Evolutionary conservation across 2,329 filamentous ascomycete genomes (phyloP), one percentile per base, ranked within the genome.

Genomic region (Akanthomyces dipterigenus): DNA sequence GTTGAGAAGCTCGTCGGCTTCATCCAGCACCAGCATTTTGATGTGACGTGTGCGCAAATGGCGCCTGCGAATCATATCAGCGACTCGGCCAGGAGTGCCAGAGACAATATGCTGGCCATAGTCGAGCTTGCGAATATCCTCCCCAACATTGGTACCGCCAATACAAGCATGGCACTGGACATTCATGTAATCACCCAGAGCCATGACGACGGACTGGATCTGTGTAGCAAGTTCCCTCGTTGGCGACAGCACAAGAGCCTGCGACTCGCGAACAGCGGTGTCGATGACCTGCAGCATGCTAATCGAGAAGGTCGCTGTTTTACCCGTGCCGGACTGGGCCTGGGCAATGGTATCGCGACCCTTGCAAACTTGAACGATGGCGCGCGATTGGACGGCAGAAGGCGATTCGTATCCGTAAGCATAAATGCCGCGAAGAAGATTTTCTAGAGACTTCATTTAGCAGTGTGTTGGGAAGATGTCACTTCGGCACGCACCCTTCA

Each of bases 151-250:
- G 67, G 95, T 99, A 63, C 95, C 95, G 67, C 95, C 95, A 70
- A 99, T 98, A 77, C 95, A 99, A 63, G 95, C 93, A 71, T 99
- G 95, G 78, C 95, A 99, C 77, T 99, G 93, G 3, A 99, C 91
- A 73, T 97, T 97, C 95, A 99, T 98, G 82, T 97, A 99, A 77
- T 99, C 95, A 67, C 95, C 95, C n/a, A 99, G 85, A n/a, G 95
- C 95, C 87, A 98, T 96, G 68, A 99, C 90, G 63, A 99, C 95
- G 40, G 91, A 96, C 78, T 99, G 95, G 66, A 99, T 99, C 78
- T 99, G 95, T 31, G 93, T 97, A 50, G 95, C 95, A 66, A 99
- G 82, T 83, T 99, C 95, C 73, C 95, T 91, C 22, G 93, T 98
- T 2, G 95, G 95, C 4, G 95, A 97, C 9, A 99, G 86, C 11